Evolutionary conservation across 768 basidiomycete species (phyloP), one percentile per base, ranked within the genome.

Genomic region (Nevesoporus exiguus): DNA sequence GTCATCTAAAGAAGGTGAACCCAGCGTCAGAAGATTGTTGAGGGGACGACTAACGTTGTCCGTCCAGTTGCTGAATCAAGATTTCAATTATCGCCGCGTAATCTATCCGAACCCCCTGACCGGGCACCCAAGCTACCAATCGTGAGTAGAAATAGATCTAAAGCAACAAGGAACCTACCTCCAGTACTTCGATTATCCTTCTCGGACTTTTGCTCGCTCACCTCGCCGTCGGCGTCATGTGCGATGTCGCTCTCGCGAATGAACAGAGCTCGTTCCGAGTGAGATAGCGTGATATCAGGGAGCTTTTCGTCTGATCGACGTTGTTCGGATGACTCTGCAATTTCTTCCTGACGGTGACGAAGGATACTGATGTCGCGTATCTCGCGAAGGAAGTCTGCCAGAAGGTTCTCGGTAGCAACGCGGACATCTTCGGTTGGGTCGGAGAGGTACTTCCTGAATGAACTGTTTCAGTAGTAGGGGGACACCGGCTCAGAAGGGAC

Each of bases 371-470:
- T 86, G 51, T 93, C 89, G 9, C 85, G 83, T 61, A 97, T 91
- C 71, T 99, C 97, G 34, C 88, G 82, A 40, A 98, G 76, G 61
- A 98, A 93, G 58, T 94, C 92, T 7, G 86, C 87, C 5, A 98
- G 77, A 7, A 96, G 78, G 55, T 87, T 88, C 67, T 97, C 92
- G 7, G 96, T 94, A 13, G 91, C 91, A 9, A 90, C 84, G 13
- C 90, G 82, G 15, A 99, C 94, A 63, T 99, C 96, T 63, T 90
- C 88, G 1, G 86, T 94, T 0, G 93, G 93, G 69, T 99, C 97
- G 1, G 92, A 92, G 14, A 98, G 85, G 68, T 98, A 99, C 74
- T 90, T 93, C 60, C 94, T 96, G 54, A 10, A 54, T 46, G 40
- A 47, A 44, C 24, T 46, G 21, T 39, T 30, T 58, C 24, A 56